Percentiles rank a stretch among this genome's conserved stretches.
Evolutionary conservation across 805 yeast genomes (phyloP).

Genomic region (Pichia cephalocereana): DNA sequence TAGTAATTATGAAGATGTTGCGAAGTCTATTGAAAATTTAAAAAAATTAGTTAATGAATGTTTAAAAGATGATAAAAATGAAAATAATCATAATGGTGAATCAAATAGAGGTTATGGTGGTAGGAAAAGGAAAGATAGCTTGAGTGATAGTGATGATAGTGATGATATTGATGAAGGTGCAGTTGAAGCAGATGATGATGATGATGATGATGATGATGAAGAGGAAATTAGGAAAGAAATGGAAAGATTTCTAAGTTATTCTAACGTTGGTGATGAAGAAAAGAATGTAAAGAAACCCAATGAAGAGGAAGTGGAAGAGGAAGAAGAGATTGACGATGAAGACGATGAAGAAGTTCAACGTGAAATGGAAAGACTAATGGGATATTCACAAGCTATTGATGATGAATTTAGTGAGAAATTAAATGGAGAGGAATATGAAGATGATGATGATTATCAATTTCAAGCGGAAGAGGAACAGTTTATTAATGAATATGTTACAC

Average conservation of each 20-base stretch:
- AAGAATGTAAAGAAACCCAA: not conserved
- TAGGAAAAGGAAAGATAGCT: not conserved
- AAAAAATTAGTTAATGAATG: not conserved
- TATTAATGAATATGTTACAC: not conserved
- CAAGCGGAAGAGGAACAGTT: slow-evolving; percentile 3
- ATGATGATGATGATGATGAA: not conserved
- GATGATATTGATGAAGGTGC: not conserved
- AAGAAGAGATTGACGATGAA: not conserved
- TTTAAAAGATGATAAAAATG: not conserved
- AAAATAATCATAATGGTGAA: not conserved
- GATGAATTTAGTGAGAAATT: slow-evolving; percentile 1
- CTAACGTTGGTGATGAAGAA: not conserved
- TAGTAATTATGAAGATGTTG: slow-evolving; percentile 1
- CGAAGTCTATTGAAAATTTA: not conserved
- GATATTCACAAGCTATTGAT: slow-evolving; percentile 2
- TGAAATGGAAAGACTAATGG: slow-evolving; percentile 8
- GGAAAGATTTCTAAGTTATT: not conserved
- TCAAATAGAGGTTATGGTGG: not conserved
- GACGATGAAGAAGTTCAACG: slow-evolving; percentile 4
- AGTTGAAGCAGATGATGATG: not conserved
- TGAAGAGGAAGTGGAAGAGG: not conserved
- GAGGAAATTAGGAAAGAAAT: not conserved
- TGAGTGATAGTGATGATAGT: not conserved
- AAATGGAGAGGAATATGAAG: not conserved
- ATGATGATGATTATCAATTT: not conserved